phyloP scores from a whole-genome alignment of 2,329 filamentous ascomycete species.

The Sporothrix phasma region DNA sequence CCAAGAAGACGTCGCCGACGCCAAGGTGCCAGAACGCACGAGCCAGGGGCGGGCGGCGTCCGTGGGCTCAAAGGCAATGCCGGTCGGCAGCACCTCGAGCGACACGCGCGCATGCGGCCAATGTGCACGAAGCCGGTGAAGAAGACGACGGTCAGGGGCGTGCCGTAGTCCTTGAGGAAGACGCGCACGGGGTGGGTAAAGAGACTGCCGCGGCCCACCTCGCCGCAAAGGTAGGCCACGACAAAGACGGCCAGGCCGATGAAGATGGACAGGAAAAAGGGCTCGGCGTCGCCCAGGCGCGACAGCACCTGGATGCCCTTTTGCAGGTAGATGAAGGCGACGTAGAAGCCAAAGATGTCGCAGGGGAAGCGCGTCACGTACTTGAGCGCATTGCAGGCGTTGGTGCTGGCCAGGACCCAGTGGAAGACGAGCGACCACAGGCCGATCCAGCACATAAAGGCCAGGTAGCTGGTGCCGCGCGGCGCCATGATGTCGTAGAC shows the following conservation, averaged over 20 bases:
- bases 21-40: slow-evolving; percentile 69
- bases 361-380: slow-evolving; percentile 88
- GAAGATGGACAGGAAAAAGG: slow-evolving; percentile 71
- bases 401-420: slow-evolving; percentile 72
- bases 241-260: slow-evolving; percentile 69
- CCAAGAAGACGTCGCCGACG: slow-evolving; percentile 66
- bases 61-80: slow-evolving; percentile 70
- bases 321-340: slow-evolving; percentile 83
- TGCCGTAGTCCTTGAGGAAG: slow-evolving; percentile 85
- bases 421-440: slow-evolving; percentile 82
- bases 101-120: slow-evolving; percentile 66
- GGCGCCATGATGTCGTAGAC: slow-evolving; percentile 80
- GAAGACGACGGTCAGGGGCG: slow-evolving; percentile 71
- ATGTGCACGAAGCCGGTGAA: slow-evolving; percentile 86
- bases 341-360: slow-evolving; percentile 90
- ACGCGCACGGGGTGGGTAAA: slow-evolving; percentile 68
- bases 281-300: slow-evolving; percentile 55
- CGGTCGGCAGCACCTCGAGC: slow-evolving; percentile 63
- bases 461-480: slow-evolving; percentile 69
- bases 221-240: slow-evolving; percentile 62
- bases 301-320: slow-evolving; percentile 82
- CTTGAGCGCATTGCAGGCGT: slow-evolving; percentile 78
- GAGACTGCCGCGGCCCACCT: slow-evolving; percentile 58
- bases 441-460: slow-evolving; percentile 88
- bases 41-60: slow-evolving; percentile 60